Percentiles rank a stretch among this genome's conserved stretches.
phyloP scores from a whole-genome alignment of 106 monocot species.

The Narthecium ossifragum region DNA sequence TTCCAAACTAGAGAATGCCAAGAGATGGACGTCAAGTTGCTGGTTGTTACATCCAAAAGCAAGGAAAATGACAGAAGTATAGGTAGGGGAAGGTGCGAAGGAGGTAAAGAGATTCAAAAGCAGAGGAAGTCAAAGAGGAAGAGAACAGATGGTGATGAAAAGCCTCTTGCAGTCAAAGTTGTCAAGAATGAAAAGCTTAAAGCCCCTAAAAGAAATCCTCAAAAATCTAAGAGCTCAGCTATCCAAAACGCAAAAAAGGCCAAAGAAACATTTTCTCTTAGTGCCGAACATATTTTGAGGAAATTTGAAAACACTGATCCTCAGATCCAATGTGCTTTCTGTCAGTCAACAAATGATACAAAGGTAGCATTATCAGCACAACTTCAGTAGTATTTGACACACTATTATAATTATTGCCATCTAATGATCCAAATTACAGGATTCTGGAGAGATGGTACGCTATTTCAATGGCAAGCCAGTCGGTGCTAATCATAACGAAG shows the following conservation, averaged over 20 bases:
- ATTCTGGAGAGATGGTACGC: slow-evolving; percentile 89
- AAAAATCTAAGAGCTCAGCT: slow-evolving; percentile 1
- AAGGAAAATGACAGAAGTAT: slow-evolving; percentile 3
- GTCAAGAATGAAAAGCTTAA: neutral
- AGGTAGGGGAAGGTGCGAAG: neutral
- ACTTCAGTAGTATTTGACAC: neutral
- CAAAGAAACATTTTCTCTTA: neutral
- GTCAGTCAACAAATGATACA: slow-evolving; percentile 48
- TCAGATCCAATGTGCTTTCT: slow-evolving; percentile 71
- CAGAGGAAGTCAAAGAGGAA: neutral
- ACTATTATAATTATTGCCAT: neutral
- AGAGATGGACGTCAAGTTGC: neutral
- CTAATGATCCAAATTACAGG: slow-evolving; percentile 27
- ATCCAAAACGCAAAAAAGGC: neutral
- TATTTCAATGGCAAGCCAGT: slow-evolving; percentile 76
- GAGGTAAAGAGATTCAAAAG: slow-evolving; percentile 1
- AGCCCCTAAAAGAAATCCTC: neutral
- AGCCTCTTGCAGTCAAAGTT: neutral
- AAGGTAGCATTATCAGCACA: slow-evolving; percentile 37
- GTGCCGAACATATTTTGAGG: slow-evolving; percentile 20
- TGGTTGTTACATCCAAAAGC: neutral
- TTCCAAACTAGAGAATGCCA: slow-evolving; percentile 6
- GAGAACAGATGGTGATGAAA: neutral
- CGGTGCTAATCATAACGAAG: slow-evolving; percentile 46
- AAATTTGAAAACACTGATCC: slow-evolving; percentile 32